These are phyloP conservation scores for Erodium texanum DNA, from an alignment of 441 rosid species.

Conservation along the genomic window DNA sequence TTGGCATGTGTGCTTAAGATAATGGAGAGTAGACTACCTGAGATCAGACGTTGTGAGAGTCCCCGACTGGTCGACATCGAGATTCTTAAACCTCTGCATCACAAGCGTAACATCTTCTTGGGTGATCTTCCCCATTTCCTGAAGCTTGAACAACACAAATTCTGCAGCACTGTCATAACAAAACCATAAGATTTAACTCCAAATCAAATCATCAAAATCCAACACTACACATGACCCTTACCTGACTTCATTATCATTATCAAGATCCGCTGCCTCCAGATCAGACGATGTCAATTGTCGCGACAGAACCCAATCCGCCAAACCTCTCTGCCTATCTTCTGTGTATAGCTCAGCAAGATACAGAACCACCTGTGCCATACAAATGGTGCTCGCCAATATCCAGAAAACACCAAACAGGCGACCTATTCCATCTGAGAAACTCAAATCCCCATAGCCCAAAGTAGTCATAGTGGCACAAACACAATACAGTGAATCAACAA, in stretches of 20 bases:
- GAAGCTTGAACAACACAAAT: conserved; percentile 39
- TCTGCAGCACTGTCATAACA: conserved; percentile 36
- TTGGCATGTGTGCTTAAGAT: background rate
- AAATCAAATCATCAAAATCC: background rate
- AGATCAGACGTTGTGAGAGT: conserved; percentile 41
- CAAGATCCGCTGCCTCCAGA: conserved; percentile 46
- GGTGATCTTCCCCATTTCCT: conserved; percentile 63
- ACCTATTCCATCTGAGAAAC: conserved; percentile 38
- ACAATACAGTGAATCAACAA: conserved; percentile 45
- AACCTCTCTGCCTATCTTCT: conserved; percentile 30
- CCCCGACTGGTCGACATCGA: conserved; percentile 51
- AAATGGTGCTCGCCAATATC: conserved; percentile 40
- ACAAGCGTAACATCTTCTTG: conserved; percentile 38
- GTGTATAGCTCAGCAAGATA: conserved; percentile 41
- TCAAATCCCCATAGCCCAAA: conserved; percentile 50
- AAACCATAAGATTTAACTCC: background rate
- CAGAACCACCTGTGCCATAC: conserved; percentile 44
- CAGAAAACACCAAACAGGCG: conserved; percentile 44
- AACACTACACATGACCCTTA: conserved; percentile 9
- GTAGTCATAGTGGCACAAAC: conserved; percentile 52
- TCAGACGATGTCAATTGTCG: conserved; percentile 31
- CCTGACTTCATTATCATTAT: conserved; percentile 39
- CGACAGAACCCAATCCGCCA: conserved; percentile 31
- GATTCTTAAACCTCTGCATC: conserved; percentile 48
- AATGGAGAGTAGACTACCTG: conserved; percentile 23